Evolutionary conservation across 345 rosid species (phyloP).

Genomic region (Eucalyptus globulus): DNA sequence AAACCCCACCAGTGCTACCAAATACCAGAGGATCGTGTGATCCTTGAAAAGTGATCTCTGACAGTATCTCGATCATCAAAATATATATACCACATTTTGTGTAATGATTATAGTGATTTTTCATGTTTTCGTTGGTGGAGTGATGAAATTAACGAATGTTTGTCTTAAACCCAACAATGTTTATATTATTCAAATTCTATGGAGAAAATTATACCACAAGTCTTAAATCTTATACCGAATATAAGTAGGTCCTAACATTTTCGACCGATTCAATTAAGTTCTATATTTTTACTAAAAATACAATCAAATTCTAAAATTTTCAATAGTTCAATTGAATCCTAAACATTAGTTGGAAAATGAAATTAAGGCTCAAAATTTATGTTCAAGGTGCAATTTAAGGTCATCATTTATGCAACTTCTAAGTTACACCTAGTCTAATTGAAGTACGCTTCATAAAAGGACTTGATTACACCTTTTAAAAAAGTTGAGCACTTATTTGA

Average conservation of each 20-base stretch:
- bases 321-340: background rate
- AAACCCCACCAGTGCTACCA: accelerated
- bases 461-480: background rate
- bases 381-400: background rate
- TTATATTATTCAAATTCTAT: background rate
- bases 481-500: background rate
- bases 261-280: background rate
- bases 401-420: background rate
- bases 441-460: background rate
- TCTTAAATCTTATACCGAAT: background rate
- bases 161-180: background rate
- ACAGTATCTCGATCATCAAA: accelerated
- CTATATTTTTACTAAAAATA: background rate
- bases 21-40: no score
- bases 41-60: accelerated
- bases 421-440: background rate
- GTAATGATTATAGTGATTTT: background rate
- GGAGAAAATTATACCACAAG: background rate
- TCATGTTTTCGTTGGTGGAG: background rate
- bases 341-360: background rate
- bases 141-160: background rate
- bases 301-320: background rate
- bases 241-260: background rate
- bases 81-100: background rate
- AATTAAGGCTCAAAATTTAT: background rate